Base-by-base conservation (phyloP, 345 rosid genomes). In the Hypericum perforatum region DNA sequence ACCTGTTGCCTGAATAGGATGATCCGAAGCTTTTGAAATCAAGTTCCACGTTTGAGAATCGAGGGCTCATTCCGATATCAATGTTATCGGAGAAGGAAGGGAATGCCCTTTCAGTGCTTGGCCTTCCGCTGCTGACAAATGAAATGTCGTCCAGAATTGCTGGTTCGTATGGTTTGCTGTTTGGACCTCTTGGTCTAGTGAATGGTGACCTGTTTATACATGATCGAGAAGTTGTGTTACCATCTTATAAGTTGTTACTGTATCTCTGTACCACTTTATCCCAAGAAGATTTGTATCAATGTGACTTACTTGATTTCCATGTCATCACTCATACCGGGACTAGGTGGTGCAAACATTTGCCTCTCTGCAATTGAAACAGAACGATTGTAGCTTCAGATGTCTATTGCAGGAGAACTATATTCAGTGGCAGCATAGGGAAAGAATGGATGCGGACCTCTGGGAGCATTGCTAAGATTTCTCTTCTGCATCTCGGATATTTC, bases 101-200 rank as follows among this genome's bases (percentile, higher is more conserved):
- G 59, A 60, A 71, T 72, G 64, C 56, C 37, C 42, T 60, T 43
- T 87, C 87, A 0, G 49, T 53, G 68, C 85, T 80, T 16, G 78
- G 77, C 62, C 84, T 83, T 59, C 84, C 79, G 45, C 68, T 78
- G 74, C 95, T 85, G 50, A 78, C 85, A 60, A 65, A 85, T 48
- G 98, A 81, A 76, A 82, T 78, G 64, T 88, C 97, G 0, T 85
- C 97, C 7, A 67, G 48, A 40, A 52, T 5, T 0, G 78, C 65
- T 3, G 74, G 68, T 59, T 82, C 80, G 36, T 75, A 84, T 11
- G 68, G 48, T 55, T 53, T 71, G 11, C 49, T 57, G 6, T 64
- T 41, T 38, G 46, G 41, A 37, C 41, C 56, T 59, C 75, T 68
- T 37, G 57, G 49, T 67, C 82, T 75, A 9, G 44, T 58, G 65